Percentiles rank a stretch among this genome's conserved stretches.
Evolutionary conservation across 108 stramenopile genomes (phyloP).

Genomic region (Fragilaria crotonensis): DNA sequence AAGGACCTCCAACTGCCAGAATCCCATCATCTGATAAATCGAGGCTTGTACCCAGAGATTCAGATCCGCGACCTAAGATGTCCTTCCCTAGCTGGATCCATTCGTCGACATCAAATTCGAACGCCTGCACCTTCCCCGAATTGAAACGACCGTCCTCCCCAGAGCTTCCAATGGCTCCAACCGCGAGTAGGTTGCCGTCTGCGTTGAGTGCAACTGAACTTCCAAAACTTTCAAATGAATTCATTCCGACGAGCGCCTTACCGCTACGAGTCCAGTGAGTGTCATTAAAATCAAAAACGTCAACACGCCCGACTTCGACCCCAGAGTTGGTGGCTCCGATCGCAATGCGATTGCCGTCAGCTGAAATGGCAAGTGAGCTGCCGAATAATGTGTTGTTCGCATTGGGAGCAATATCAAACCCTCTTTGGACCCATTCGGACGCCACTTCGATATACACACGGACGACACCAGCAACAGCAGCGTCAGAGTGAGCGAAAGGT

Average conservation of each 20-base stretch:
- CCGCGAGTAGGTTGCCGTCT: constrained; percentile 21
- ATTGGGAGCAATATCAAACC: constrained; percentile 9
- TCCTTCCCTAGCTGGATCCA: constrained; percentile 19
- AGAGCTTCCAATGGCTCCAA: constrained; percentile 17
- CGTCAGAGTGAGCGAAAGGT: constrained; percentile 2
- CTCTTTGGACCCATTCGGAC: constrained; percentile 3
- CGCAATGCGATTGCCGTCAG: constrained; percentile 30
- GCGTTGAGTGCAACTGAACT: constrained; percentile 14
- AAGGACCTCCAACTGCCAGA: constrained; percentile 31
- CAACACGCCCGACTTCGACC: constrained; percentile 19
- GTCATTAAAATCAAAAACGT: constrained; percentile 17
- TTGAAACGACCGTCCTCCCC: too few relatives aligned
- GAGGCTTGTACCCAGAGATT: constrained; percentile 23
- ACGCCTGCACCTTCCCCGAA: constrained; percentile 23
- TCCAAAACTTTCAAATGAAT: constrained; percentile 22
- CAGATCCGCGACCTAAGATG: constrained; percentile 29
- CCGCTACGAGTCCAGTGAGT: constrained; percentile 14
- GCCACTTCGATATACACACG: neutral
- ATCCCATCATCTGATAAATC: constrained; percentile 28
- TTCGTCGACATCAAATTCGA: constrained; percentile 2
- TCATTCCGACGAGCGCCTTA: constrained; percentile 1
- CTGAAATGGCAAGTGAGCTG: constrained; percentile 26
- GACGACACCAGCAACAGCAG: neutral
- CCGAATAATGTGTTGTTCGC: too few relatives aligned
- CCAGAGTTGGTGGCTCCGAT: constrained; percentile 22